Conservation (phyloP, 1,139 yeast genomes). For the Komagataea norvegica region DNA sequence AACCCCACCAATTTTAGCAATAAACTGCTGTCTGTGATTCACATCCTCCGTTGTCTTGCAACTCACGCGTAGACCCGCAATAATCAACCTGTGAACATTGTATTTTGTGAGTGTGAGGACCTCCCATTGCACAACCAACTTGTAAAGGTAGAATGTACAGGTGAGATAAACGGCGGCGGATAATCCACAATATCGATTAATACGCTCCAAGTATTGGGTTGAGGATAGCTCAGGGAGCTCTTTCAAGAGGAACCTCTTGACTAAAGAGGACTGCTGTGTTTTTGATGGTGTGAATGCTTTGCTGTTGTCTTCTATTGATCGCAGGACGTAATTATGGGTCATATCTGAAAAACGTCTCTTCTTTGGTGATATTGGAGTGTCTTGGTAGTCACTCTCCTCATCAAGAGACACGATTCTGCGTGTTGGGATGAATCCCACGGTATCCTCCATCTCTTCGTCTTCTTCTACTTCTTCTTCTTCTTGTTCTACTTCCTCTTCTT, state of each 20-base stretch:
- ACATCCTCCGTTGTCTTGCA: conserved; percentile 50
- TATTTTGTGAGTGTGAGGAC: conserved; percentile 35
- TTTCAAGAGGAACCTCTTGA: conserved; percentile 36
- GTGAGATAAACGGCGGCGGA: conserved; percentile 41
- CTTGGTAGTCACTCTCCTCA: too few species aligned
- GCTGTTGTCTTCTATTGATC: not conserved
- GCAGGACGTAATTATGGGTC: not conserved
- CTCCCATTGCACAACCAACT: conserved; percentile 29
- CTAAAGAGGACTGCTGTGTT: conserved; percentile 17
- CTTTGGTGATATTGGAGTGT: conserved; percentile 15
- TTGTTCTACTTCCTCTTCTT: conserved; percentile 1
- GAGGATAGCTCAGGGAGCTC: conserved; percentile 34
- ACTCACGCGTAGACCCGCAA: conserved; percentile 46
- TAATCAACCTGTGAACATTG: conserved; percentile 44
- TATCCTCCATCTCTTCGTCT: too few species aligned
- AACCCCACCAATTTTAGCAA: conserved; percentile 51
- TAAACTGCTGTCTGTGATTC: conserved; percentile 44
- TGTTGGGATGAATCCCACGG: too few species aligned
- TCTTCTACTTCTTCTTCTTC: too few species aligned
- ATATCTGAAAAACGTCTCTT: conserved; percentile 5
- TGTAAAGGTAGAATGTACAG: conserved; percentile 33
- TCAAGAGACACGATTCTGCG: too few species aligned
- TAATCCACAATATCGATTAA: conserved; percentile 39
- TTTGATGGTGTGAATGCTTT: not conserved
- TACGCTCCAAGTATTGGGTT: conserved; percentile 34